These are phyloP conservation scores for Boletus edulis DNA, from an alignment of 768 basidiomycete species.

Conservation along the genomic window DNA sequence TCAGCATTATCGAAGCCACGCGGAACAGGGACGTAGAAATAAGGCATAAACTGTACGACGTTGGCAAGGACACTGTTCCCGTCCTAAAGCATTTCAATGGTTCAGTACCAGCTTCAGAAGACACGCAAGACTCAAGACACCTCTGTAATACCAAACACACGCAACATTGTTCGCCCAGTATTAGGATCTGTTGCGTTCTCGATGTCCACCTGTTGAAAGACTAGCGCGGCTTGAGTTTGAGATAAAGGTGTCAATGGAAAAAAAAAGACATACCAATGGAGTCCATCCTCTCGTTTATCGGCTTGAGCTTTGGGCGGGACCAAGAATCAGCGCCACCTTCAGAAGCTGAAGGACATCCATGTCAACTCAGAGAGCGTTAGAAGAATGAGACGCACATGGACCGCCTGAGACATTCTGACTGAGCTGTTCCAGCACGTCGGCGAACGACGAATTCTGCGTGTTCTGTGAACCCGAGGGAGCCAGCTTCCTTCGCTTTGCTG, in stretches of 20 bases:
- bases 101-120: slow-evolving; percentile 1
- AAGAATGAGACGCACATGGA: slow-evolving; percentile 35
- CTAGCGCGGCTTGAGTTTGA: slow-evolving; percentile 35
- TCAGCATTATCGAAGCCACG: slow-evolving; percentile 77
- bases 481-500: slow-evolving; percentile 55
- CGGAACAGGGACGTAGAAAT: slow-evolving; percentile 90
- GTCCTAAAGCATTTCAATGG: slow-evolving; percentile 38
- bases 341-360: slow-evolving; percentile 39
- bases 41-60: slow-evolving; percentile 82
- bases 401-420: slow-evolving; percentile 46
- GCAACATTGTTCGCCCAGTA: slow-evolving; percentile 43
- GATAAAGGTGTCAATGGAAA: neutral
- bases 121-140: slow-evolving; percentile 36
- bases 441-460: slow-evolving; percentile 45
- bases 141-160: slow-evolving; percentile 92
- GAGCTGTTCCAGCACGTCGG: slow-evolving; percentile 61
- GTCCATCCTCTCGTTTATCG: slow-evolving; percentile 59
- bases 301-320: slow-evolving; percentile 58
- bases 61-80: slow-evolving; percentile 90
- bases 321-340: slow-evolving; percentile 80
- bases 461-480: slow-evolving; percentile 32
- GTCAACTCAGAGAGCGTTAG: neutral
- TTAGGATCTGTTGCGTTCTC: slow-evolving; percentile 57
- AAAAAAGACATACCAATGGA: slow-evolving; percentile 53
- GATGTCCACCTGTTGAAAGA: slow-evolving; percentile 96